phyloP scores from a whole-genome alignment of 75 land plant genomes.

The Azolla pinnata region DNA sequence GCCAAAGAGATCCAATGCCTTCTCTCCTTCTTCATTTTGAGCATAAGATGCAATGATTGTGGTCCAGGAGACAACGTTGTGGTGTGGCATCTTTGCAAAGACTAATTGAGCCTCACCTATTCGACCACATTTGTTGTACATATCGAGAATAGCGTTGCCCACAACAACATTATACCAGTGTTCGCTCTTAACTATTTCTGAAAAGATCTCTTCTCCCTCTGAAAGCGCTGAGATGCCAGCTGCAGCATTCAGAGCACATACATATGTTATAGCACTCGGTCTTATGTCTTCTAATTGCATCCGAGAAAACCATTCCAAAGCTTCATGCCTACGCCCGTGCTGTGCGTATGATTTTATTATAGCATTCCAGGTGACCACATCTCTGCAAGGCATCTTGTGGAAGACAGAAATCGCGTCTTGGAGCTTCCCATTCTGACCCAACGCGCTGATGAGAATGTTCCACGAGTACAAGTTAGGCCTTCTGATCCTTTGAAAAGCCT shows the following conservation, averaged over 20 bases:
- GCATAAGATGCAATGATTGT: conserved; percentile 53
- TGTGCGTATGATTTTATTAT: conserved; percentile 21
- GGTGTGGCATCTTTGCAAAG: conserved; percentile 25
- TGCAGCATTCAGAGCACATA: conserved; percentile 18
- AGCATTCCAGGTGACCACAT: conserved; percentile 28
- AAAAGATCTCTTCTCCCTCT: no score
- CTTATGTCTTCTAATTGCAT: conserved; percentile 15
- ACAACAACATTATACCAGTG: conserved; percentile 6
- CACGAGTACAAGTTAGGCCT: conserved; percentile 14
- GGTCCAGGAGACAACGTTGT: conserved; percentile 33
- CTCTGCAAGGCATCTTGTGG: conserved; percentile 18
- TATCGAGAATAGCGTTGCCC: conserved; percentile 26
- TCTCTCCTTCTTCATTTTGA: conserved; percentile 41
- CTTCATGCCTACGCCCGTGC: conserved; percentile 15
- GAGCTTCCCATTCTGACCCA: conserved; percentile 23
- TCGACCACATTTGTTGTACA: conserved; percentile 37
- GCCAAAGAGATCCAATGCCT: conserved; percentile 36
- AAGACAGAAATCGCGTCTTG: conserved; percentile 14
- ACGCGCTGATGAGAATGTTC: conserved; percentile 32
- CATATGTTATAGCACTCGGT: conserved; percentile 19
- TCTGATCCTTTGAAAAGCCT: background rate
- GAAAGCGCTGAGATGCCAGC: no score
- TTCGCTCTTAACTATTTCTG: no score
- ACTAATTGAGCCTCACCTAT: conserved; percentile 30
- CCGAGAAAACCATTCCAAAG: conserved; percentile 8